Conservation (phyloP, 495 filamentous ascomycete species). For the Chaetomium fimeti region DNA sequence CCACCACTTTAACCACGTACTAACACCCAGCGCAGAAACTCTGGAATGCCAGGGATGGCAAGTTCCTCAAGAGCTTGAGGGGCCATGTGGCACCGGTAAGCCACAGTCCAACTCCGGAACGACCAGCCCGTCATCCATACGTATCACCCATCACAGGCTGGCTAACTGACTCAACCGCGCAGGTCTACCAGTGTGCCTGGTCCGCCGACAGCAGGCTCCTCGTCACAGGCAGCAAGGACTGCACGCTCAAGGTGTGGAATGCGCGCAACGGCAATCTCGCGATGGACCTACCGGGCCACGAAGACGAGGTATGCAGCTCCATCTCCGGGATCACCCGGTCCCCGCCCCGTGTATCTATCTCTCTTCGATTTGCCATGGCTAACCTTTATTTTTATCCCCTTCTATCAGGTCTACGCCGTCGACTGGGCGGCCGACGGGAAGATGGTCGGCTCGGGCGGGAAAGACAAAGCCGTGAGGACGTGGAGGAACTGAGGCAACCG, state of each 20-base stretch:
- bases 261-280: slow-evolving; percentile 77
- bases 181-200: slow-evolving; percentile 85
- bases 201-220: slow-evolving; percentile 83
- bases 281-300: slow-evolving; percentile 86
- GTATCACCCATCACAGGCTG: neutral
- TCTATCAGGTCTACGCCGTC: slow-evolving; percentile 53
- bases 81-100: slow-evolving; percentile 79
- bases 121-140: neutral
- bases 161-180: neutral
- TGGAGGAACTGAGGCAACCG: slow-evolving; percentile 59
- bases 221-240: slow-evolving; percentile 86
- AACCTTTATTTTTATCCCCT: neutral
- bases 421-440: slow-evolving; percentile 49
- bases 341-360: neutral
- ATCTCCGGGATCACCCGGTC: neutral
- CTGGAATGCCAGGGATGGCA: slow-evolving; percentile 55
- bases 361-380: neutral
- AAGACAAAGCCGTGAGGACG: slow-evolving; percentile 84
- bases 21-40: slow-evolving; percentile 24
- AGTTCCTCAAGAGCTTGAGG: slow-evolving; percentile 80
- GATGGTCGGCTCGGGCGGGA: slow-evolving; percentile 67
- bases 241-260: slow-evolving; percentile 93
- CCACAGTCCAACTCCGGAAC: neutral
- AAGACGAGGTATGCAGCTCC: slow-evolving; percentile 68
- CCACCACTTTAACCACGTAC: slow-evolving; percentile 3